A percentile compares a stretch with the other conserved stretches of the same genome.
These are phyloP conservation scores for Oryza coarctata DNA, from an alignment of 176 grass and related monocot species.

Conservation along the genomic window DNA sequence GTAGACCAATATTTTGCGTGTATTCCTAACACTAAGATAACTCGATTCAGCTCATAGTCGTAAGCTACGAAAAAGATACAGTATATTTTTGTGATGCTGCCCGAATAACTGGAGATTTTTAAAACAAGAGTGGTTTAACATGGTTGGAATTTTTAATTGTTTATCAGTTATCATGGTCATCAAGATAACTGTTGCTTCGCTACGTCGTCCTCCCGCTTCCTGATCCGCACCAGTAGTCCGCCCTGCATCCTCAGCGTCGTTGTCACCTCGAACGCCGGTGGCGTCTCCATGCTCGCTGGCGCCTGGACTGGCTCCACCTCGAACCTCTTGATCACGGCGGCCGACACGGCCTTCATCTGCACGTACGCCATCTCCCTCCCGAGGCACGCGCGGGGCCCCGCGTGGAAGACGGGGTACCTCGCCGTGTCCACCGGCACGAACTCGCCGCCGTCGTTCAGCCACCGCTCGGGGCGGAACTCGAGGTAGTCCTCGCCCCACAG, in stretches of 20 bases:
- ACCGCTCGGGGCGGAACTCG: no score
- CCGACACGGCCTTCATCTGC: slow-evolving; percentile 69
- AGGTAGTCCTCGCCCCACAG: slow-evolving; percentile 38
- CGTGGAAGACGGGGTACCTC: slow-evolving; percentile 61
- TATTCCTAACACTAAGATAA: no score
- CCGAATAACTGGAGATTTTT: no score
- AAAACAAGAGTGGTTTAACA: no score
- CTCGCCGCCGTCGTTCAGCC: no score
- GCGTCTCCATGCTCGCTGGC: slow-evolving; percentile 19
- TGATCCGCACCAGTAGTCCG: slow-evolving; percentile 51
- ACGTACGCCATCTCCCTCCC: slow-evolving; percentile 77
- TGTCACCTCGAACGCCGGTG: slow-evolving; percentile 46
- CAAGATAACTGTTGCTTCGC: not conserved
- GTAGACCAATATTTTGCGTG: no score
- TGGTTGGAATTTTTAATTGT: not conserved
- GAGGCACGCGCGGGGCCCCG: slow-evolving; percentile 54
- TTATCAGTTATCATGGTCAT: not conserved
- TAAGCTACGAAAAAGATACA: no score
- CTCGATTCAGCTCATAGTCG: no score
- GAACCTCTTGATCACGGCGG: slow-evolving; percentile 48
- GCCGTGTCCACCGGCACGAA: not conserved
- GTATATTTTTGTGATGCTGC: no score
- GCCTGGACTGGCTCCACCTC: slow-evolving; percentile 16
- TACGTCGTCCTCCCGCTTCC: slow-evolving; percentile 17
- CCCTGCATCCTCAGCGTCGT: slow-evolving; percentile 54